A percentile compares a stretch with the other conserved stretches of the same genome.
Conservation (phyloP, 148 eudicot genomes). For the Rhododendron ferrugineum region DNA sequence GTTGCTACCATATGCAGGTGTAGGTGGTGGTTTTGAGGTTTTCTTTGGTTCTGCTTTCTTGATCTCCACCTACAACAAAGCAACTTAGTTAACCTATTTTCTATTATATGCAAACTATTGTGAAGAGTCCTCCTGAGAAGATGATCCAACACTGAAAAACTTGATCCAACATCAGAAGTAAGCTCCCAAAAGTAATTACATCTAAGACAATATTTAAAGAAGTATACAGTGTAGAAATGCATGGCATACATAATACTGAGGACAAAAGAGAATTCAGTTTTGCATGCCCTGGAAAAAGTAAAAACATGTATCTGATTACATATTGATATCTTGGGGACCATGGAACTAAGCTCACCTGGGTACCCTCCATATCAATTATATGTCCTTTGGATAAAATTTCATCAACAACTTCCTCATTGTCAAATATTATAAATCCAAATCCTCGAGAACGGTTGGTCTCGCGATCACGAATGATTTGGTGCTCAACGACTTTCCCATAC, state of each 20-base stretch:
- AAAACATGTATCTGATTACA: constrained; percentile 10
- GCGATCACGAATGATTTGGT: constrained; percentile 69
- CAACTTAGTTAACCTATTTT: constrained; percentile 66
- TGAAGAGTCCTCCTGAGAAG: constrained; percentile 22
- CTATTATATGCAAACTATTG: constrained; percentile 29
- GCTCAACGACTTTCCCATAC: constrained; percentile 55
- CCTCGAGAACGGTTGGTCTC: constrained; percentile 71
- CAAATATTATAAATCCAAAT: constrained; percentile 69
- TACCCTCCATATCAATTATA: constrained; percentile 68
- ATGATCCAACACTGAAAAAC: constrained; percentile 14
- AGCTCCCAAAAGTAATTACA: neutral
- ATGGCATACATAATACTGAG: neutral
- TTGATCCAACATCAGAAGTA: constrained; percentile 13
- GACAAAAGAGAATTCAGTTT: neutral
- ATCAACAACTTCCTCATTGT: constrained; percentile 66
- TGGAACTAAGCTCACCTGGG: constrained; percentile 48
- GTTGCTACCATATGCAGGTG: constrained; percentile 63
- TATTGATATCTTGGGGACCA: neutral
- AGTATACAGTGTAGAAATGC: neutral
- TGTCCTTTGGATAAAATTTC: constrained; percentile 50
- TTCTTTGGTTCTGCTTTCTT: constrained; percentile 93
- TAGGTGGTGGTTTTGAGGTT: constrained; percentile 67
- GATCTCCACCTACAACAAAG: constrained; percentile 87
- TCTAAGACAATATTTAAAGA: neutral
- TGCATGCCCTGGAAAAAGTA: neutral